Conservation (phyloP, 768 basidiomycete species). For the Rhodotorula graminis region DNA sequence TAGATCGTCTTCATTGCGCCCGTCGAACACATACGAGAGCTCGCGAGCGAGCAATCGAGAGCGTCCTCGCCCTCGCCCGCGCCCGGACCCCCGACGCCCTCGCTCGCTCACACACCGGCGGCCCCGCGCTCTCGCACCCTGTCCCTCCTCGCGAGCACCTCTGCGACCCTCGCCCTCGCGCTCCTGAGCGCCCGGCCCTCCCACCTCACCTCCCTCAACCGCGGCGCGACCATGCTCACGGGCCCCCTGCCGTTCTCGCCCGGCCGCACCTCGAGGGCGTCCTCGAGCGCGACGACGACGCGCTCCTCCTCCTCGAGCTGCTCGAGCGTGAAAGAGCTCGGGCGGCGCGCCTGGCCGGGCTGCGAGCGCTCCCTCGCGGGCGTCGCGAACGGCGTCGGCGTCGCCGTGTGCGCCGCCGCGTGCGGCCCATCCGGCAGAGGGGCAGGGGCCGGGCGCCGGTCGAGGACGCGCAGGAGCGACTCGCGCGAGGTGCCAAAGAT, state of each 20-base stretch:
- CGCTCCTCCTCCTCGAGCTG: slow-evolving; percentile 30
- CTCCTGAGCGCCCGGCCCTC: slow-evolving; percentile 23
- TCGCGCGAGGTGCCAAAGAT: background rate
- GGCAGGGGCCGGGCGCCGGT: background rate
- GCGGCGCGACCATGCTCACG: background rate
- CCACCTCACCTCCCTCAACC: slow-evolving; percentile 19
- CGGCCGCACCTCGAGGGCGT: background rate
- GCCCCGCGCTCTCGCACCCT: background rate
- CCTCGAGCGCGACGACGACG: background rate
- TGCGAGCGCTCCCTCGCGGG: background rate
- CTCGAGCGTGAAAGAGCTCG: slow-evolving; percentile 17
- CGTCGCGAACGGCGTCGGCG: background rate
- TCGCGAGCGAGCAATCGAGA: too few species aligned
- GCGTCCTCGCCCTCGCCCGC: too few species aligned
- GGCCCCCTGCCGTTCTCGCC: background rate
- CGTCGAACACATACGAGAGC: too few species aligned
- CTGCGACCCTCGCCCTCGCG: slow-evolving; percentile 7
- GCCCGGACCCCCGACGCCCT: too few species aligned
- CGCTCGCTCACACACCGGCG: too few species aligned
- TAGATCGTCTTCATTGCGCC: too few species aligned
- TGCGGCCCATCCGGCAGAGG: too few species aligned
- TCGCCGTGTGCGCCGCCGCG: too few species aligned
- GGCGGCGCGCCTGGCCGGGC: background rate
- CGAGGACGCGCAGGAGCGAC: slow-evolving; percentile 6
- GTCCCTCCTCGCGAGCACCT: background rate